Conservation (phyloP, 495 filamentous ascomycete genomes). For the Elaphomyces granulatus region DNA sequence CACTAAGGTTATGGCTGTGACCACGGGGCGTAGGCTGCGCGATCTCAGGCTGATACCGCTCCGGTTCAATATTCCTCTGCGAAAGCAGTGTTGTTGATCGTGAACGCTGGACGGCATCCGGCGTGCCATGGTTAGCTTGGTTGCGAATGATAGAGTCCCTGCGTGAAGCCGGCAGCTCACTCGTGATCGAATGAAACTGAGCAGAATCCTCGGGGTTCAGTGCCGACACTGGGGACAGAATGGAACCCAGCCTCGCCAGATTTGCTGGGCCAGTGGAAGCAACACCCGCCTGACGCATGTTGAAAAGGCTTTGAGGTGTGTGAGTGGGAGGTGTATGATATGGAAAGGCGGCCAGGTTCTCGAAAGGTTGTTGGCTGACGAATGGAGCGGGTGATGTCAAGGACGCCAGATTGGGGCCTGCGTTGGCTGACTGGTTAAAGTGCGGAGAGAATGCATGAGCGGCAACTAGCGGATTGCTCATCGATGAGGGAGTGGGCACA, state of each 20-base stretch:
- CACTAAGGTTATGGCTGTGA: slow-evolving; percentile 51
- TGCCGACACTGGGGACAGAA: slow-evolving; percentile 33
- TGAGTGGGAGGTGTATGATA: slow-evolving; percentile 33
- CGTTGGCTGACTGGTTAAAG: slow-evolving; percentile 37
- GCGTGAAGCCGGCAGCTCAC: not conserved
- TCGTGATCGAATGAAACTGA: slow-evolving; percentile 8
- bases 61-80: slow-evolving; percentile 9
- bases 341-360: slow-evolving; percentile 23
- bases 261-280: slow-evolving; percentile 18
- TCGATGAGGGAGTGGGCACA: slow-evolving; percentile 32
- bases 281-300: slow-evolving; percentile 21
- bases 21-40: slow-evolving; percentile 51
- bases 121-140: not conserved
- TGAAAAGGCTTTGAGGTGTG: slow-evolving; percentile 32
- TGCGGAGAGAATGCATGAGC: slow-evolving; percentile 31
- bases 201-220: slow-evolving; percentile 23
- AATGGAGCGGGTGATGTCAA: slow-evolving; percentile 42
- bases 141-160: slow-evolving; percentile 1
- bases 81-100: slow-evolving; percentile 12
- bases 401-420: slow-evolving; percentile 44
- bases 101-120: slow-evolving; percentile 1
- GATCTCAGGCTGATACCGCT: slow-evolving; percentile 40
- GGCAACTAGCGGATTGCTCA: slow-evolving; percentile 25
- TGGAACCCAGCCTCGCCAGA: slow-evolving; percentile 27
- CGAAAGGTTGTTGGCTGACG: slow-evolving; percentile 28